These are phyloP conservation scores for Penicillium coffeae DNA, from an alignment of 495 filamentous ascomycete genomes.

Conservation along the genomic window DNA sequence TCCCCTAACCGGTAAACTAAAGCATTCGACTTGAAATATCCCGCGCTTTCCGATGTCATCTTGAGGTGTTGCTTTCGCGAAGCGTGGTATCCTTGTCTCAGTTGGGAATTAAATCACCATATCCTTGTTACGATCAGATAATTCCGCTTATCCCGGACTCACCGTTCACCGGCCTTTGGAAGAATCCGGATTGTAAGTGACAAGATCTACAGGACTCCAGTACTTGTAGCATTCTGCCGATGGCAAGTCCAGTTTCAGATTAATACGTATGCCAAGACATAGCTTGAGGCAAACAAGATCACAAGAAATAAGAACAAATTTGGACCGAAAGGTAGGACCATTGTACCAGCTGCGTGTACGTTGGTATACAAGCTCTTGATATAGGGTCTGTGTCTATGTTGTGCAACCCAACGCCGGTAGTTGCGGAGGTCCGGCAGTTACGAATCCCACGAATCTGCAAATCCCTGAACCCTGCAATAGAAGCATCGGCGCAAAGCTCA, in stretches of 20 bases:
- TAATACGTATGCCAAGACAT: too few species aligned
- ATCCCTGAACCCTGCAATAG: slow-evolving; percentile 5
- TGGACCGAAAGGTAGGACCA: background rate
- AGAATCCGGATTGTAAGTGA: too few species aligned
- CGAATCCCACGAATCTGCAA: background rate
- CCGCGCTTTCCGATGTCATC: background rate
- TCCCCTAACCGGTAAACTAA: too few species aligned
- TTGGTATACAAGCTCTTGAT: slow-evolving; percentile 4
- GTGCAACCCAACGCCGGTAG: slow-evolving; percentile 1
- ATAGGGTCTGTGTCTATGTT: slow-evolving; percentile 1
- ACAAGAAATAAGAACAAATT: too few species aligned
- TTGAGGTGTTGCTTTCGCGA: background rate
- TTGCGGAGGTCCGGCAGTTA: background rate
- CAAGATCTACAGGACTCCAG: background rate
- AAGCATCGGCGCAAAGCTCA: too few species aligned
- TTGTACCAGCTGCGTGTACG: background rate
- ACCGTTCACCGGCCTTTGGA: too few species aligned
- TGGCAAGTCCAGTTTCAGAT: too few species aligned
- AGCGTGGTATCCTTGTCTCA: background rate
- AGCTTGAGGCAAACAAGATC: too few species aligned
- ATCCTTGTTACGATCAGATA: background rate
- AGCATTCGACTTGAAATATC: background rate
- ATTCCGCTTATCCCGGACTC: background rate
- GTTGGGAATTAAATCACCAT: background rate
- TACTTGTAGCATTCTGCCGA: too few species aligned